A percentile compares a stretch with the other conserved stretches of the same genome.
These are phyloP conservation scores for Leucocoprinus birnbaumii DNA, from an alignment of 768 basidiomycete species.

Conservation along the genomic window DNA sequence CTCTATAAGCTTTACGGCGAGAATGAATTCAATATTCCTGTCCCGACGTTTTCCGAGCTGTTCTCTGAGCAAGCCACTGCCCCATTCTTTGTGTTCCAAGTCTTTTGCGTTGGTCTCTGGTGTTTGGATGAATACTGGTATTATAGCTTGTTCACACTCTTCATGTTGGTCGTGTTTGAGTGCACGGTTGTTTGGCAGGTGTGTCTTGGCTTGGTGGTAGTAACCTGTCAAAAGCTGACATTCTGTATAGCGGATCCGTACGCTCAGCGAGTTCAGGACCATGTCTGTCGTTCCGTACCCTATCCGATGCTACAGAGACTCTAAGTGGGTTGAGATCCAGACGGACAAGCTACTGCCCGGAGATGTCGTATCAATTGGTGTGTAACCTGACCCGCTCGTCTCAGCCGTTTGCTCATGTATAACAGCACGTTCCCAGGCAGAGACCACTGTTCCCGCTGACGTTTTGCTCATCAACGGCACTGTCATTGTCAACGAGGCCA, in stretches of 20 bases:
- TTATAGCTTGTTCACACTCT: conserved; percentile 94
- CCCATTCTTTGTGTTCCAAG: conserved; percentile 98
- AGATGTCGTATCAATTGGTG: conserved; percentile 81
- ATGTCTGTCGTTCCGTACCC: conserved; percentile 94
- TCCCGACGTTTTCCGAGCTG: conserved; percentile 89
- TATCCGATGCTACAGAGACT: conserved; percentile 77
- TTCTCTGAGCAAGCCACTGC: conserved; percentile 97
- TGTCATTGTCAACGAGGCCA: conserved; percentile 97
- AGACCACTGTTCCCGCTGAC: conserved; percentile 91
- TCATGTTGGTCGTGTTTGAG: conserved; percentile 98
- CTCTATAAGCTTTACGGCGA: conserved; percentile 75
- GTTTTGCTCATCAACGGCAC: conserved; percentile 90
- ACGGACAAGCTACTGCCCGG: conserved; percentile 90
- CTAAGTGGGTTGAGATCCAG: conserved; percentile 76
- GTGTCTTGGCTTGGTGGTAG: conserved; percentile 20
- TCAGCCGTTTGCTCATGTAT: conserved; percentile 6
- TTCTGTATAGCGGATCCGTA: conserved; percentile 73
- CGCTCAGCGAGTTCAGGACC: conserved; percentile 92
- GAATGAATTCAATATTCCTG: conserved; percentile 96
- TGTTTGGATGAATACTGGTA: conserved; percentile 99
- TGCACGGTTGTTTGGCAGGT: conserved; percentile 99
- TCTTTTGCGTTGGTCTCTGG: conserved; percentile 98
- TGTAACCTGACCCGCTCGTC: conserved; percentile 6
- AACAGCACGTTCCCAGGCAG: conserved; percentile 64
- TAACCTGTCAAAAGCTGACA: conserved; percentile 1